Evolutionary conservation across 257 asterid species (phyloP).

Genomic region (Nicotiana sylvestris): DNA sequence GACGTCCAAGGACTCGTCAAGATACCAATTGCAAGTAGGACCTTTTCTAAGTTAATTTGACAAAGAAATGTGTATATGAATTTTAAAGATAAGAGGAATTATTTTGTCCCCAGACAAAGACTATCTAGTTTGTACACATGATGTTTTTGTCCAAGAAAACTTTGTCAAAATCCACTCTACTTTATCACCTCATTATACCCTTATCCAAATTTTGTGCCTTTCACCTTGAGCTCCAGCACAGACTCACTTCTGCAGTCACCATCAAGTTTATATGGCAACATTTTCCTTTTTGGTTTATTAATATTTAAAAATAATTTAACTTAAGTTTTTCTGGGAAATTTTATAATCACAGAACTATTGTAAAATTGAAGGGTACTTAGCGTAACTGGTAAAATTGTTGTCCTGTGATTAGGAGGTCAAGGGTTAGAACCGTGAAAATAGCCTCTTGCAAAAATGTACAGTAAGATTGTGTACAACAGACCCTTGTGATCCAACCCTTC

Average conservation of each 20-base stretch:
- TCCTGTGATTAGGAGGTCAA: too few species aligned
- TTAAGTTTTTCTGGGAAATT: too few species aligned
- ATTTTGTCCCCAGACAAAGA: conserved; percentile 11
- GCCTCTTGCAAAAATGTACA: too few species aligned
- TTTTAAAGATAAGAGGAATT: background rate
- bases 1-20: conserved; percentile 1
- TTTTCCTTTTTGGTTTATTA: too few species aligned
- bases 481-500: too few species aligned
- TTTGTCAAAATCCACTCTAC: background rate
- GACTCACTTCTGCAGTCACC: background rate
- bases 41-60: background rate
- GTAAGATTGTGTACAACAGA: too few species aligned
- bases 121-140: conserved; percentile 5
- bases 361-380: too few species aligned
- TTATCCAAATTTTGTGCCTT: background rate
- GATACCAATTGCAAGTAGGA: conserved; percentile 15
- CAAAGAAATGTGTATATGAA: background rate
- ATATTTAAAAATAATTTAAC: too few species aligned
- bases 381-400: too few species aligned
- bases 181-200: background rate
- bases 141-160: conserved; percentile 11
- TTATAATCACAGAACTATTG: too few species aligned
- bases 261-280: background rate
- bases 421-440: too few species aligned
- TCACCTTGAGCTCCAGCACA: background rate